Evolutionary conservation across 2,329 filamentous ascomycete genomes (phyloP).

Genomic region (Emmonsiellopsis sp.): DNA sequence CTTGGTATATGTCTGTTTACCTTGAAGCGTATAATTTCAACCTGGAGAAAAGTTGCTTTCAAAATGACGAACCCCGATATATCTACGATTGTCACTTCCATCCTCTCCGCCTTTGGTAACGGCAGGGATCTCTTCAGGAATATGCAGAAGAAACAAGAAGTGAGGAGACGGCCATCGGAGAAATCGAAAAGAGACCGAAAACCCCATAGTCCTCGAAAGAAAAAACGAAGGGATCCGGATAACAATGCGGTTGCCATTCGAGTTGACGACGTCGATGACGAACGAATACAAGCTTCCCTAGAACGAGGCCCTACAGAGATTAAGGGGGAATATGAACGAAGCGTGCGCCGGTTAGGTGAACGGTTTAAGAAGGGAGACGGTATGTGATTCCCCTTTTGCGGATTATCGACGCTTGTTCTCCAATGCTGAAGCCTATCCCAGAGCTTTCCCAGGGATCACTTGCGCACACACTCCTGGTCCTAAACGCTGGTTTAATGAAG

Average conservation of each 20-base stretch:
- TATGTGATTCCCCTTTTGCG: neutral
- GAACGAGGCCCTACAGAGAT: slow-evolving; percentile 1
- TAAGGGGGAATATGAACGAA: slow-evolving; percentile 1
- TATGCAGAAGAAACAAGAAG: neutral
- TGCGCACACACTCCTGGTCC: slow-evolving; percentile 1
- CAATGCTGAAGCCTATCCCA: neutral
- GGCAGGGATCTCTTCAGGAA: slow-evolving; percentile 2
- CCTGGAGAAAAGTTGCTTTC: neutral
- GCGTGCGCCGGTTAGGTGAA: neutral
- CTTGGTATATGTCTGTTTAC: no score
- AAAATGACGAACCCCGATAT: slow-evolving; percentile 3
- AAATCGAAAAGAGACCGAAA: neutral
- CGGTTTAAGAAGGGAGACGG: slow-evolving; percentile 3
- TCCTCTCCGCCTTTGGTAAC: slow-evolving; percentile 1
- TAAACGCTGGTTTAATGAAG: slow-evolving; percentile 4
- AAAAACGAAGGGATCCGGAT: slow-evolving; percentile 1
- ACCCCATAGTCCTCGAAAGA: neutral
- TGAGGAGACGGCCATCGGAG: neutral
- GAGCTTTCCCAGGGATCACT: slow-evolving; percentile 2
- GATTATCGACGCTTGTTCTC: neutral
- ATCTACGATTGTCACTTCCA: neutral
- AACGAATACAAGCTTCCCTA: neutral
- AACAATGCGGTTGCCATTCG: neutral
- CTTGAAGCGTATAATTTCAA: no score
- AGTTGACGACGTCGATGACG: neutral